Evolutionary conservation across 208 protist species (phyloP).

Genomic region (Leishmania major): DNA sequence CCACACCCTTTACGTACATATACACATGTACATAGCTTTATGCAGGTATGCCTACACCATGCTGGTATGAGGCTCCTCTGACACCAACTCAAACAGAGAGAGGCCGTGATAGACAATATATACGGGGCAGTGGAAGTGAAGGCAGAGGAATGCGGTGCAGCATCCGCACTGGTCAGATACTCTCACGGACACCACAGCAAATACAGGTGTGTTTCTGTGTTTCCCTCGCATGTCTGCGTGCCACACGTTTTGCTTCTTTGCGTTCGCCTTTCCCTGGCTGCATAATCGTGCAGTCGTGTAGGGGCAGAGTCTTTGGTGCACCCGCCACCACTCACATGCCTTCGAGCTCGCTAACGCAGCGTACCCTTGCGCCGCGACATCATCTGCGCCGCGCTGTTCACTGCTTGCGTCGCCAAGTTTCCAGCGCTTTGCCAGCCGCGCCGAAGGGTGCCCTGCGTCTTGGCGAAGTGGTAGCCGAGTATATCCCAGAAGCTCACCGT

Average conservation of each 20-base stretch:
- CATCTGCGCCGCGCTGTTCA: constrained; percentile 24
- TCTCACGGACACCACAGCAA: background rate
- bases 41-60: too few species aligned
- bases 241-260: background rate
- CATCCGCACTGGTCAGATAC: background rate
- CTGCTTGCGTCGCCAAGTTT: constrained; percentile 8
- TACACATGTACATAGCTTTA: too few species aligned
- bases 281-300: background rate
- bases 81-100: background rate
- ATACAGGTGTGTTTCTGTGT: background rate
- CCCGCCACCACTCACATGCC: background rate
- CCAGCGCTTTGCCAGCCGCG: constrained; percentile 30
- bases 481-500: constrained; percentile 24
- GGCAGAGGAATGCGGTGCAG: background rate
- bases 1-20: too few species aligned
- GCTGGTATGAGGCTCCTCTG: background rate
- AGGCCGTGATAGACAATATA: background rate
- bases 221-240: background rate
- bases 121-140: background rate
- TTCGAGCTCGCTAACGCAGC: background rate
- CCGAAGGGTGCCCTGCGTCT: constrained; percentile 20
- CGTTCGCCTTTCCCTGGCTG: background rate
- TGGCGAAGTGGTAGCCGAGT: constrained; percentile 25
- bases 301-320: background rate
- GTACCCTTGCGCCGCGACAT: constrained; percentile 6